These are phyloP conservation scores for Boletus vinaceobasis DNA, from an alignment of 768 basidiomycete genomes.

Conservation along the genomic window DNA sequence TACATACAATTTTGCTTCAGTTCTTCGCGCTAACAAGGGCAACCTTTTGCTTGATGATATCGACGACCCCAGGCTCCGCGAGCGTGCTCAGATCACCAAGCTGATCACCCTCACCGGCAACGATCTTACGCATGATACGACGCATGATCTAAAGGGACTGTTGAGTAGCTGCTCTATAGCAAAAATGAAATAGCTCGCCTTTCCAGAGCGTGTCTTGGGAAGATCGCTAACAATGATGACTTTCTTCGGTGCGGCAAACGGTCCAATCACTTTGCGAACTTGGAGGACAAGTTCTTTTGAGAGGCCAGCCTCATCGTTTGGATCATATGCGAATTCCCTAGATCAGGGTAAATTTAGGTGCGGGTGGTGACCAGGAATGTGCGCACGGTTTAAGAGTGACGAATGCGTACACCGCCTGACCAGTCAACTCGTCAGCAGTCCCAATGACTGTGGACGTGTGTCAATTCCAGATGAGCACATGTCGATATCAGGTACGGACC, in stretches of 20 bases:
- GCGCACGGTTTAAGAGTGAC: constrained; percentile 91
- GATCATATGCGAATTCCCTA: constrained; percentile 79
- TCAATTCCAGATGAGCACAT: constrained; percentile 4
- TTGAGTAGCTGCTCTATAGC: background rate
- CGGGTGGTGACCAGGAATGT: background rate
- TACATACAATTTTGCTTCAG: constrained; percentile 1
- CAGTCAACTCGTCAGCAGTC: constrained; percentile 81
- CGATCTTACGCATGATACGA: constrained; percentile 94
- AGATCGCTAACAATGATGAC: constrained; percentile 79
- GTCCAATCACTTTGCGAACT: constrained; percentile 96
- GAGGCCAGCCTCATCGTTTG: constrained; percentile 63
- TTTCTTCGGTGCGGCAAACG: constrained; percentile 96
- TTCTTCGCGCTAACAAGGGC: constrained; percentile 37
- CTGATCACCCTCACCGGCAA: constrained; percentile 90
- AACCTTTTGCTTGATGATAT: constrained; percentile 79
- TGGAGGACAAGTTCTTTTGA: constrained; percentile 89
- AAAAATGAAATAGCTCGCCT: constrained; percentile 41
- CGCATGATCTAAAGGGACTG: constrained; percentile 70
- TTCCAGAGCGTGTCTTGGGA: constrained; percentile 93
- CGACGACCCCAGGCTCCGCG: constrained; percentile 85
- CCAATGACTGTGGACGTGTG: constrained; percentile 57
- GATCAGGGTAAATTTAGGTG: background rate
- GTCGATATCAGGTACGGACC: constrained; percentile 32
- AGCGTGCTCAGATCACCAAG: constrained; percentile 93
- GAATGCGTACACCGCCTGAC: constrained; percentile 92